Conservation (phyloP, 495 filamentous ascomycete genomes). For the Penicillium atrosanguineum region DNA sequence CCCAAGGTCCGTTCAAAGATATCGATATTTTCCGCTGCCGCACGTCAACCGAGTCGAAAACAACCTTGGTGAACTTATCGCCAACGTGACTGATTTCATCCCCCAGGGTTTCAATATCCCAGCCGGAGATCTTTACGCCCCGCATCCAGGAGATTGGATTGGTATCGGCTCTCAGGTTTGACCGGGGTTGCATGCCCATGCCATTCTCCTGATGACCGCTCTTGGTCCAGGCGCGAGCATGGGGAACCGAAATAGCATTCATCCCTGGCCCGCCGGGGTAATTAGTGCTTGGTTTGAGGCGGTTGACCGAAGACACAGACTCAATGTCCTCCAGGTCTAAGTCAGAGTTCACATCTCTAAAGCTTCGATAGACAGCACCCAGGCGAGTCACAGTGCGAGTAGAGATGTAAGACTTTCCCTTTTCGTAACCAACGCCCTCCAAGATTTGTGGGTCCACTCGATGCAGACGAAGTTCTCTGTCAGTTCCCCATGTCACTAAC, state of each 20-base stretch:
- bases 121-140: constrained; percentile 77
- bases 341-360: constrained; percentile 56
- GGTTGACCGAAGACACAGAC: constrained; percentile 27
- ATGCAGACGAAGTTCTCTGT: constrained; percentile 79
- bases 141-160: constrained; percentile 92
- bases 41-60: constrained; percentile 82
- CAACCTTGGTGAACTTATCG: constrained; percentile 77
- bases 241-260: constrained; percentile 50
- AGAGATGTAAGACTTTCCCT: constrained; percentile 61
- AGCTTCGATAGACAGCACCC: constrained; percentile 83
- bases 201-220: constrained; percentile 48
- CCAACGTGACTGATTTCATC: constrained; percentile 86
- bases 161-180: constrained; percentile 53
- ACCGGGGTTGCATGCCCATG: constrained; percentile 64
- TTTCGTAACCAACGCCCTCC: constrained; percentile 71
- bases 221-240: constrained; percentile 40
- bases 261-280: constrained; percentile 40
- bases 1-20: constrained; percentile 88
- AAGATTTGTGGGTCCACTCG: constrained; percentile 63
- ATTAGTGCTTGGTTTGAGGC: constrained; percentile 19
- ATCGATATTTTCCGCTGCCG: constrained; percentile 67
- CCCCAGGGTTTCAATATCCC: constrained; percentile 78
- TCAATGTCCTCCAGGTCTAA: constrained; percentile 36
- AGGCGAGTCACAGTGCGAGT: constrained; percentile 74
- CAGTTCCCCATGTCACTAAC: constrained; percentile 88